Percentiles rank a stretch among this genome's conserved stretches.
phyloP scores from a whole-genome alignment of 352 stramenopile genomes.

The Phytophthora quininea region DNA sequence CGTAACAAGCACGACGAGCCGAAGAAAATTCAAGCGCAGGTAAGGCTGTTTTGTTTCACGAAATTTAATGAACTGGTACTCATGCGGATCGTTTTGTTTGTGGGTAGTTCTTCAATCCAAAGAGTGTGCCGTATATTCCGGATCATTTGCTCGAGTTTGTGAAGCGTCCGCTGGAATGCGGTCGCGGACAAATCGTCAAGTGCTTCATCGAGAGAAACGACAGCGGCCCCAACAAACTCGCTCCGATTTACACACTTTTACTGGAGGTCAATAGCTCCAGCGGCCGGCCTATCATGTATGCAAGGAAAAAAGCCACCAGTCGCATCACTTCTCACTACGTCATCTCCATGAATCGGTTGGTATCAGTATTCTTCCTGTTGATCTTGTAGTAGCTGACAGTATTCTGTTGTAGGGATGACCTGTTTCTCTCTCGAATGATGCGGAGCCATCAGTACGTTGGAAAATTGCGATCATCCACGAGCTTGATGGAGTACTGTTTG shows the following conservation, averaged over 20 bases:
- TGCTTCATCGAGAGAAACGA: constrained; percentile 91
- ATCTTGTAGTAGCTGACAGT: neutral
- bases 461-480: constrained; percentile 82
- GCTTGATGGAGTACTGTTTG: constrained; percentile 85
- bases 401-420: constrained; percentile 59
- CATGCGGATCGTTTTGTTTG: constrained; percentile 4
- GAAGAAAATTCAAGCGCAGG: constrained; percentile 72
- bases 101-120: constrained; percentile 81
- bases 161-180: constrained; percentile 72
- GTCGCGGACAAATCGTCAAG: constrained; percentile 82
- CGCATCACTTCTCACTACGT: constrained; percentile 88
- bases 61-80: neutral
- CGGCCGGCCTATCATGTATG: constrained; percentile 84
- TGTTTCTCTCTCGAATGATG: constrained; percentile 80
- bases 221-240: constrained; percentile 76
- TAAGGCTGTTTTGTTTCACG: constrained; percentile 9
- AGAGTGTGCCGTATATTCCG: constrained; percentile 80
- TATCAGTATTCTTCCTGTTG: neutral
- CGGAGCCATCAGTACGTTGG: constrained; percentile 88
- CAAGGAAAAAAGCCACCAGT: constrained; percentile 74
- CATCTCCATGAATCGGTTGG: constrained; percentile 82
- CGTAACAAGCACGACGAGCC: constrained; percentile 69
- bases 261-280: constrained; percentile 88
- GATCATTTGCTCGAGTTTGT: constrained; percentile 87
- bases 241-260: constrained; percentile 83